Base-by-base conservation (phyloP, 202 grass and related monocot species). In the Digitaria exilis region DNA sequence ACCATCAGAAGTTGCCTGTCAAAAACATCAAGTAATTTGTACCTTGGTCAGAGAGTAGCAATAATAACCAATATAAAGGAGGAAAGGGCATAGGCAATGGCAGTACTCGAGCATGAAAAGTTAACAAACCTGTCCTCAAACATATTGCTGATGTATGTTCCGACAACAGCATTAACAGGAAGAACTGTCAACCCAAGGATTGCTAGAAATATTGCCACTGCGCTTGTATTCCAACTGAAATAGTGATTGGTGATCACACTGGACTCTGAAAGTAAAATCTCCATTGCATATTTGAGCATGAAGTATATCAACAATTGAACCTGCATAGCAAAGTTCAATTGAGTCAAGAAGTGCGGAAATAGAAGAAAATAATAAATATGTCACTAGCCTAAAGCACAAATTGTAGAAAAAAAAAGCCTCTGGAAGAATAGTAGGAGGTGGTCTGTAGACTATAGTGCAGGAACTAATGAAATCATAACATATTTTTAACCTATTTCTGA, bases 271-370 rank as follows among this genome's bases (percentile, higher is more conserved):
- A 98, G 87, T 82, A 95, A 82, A 82, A 95, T 93, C 78, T 98
- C 95, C 95, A 98, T 95, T 9, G 95, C 92, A 16, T 95, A 98
- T 85, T 98, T 98, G 68, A 98, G 92, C 95, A 98, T 98, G 88
- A 98, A 98, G 65, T 98, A 98, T 84, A 93, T 98, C 77, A 98
- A 70, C 70, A 98, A 68, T 74, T 98, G 95, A 73, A 98, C 95
- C 95, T 98, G 65, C 21, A 84, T 37, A 80, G 56, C 45, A 70
- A 84, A 90, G 12, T 30, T 65, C 12, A 57, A 12, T 54, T 68
- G 26, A 32, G 45, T 82, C 44, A 75, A 62, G 16, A 79, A 42
- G 29, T 75, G 9, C 18, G 69, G 2, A 24, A 63, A 32, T 39
- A 26, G 42, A 74, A 44, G 29, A 55, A 42, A 68, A 35, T 26